phyloP scores from a whole-genome alignment of 306 rosid genomes.

The Alnus rubra region DNA sequence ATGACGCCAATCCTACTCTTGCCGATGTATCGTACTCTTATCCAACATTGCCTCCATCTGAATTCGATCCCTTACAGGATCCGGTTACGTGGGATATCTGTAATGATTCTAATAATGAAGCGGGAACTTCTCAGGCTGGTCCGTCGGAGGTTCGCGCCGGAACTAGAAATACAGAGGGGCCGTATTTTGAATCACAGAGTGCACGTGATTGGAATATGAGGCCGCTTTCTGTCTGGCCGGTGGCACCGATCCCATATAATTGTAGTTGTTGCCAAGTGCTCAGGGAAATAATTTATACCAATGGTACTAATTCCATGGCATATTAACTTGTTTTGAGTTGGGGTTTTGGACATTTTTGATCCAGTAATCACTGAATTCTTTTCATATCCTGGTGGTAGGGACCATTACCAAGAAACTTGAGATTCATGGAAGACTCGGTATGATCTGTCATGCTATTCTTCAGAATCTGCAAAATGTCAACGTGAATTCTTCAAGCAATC shows the following conservation, averaged over 20 bases:
- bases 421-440: conserved; percentile 70
- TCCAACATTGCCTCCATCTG: not conserved
- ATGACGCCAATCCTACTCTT: conserved; percentile 24
- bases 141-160: conserved; percentile 19
- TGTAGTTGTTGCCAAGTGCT: conserved; percentile 69
- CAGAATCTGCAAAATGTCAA: conserved; percentile 10
- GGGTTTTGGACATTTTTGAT: too few species aligned
- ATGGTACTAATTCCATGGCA: conserved; percentile 25
- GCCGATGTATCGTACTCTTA: conserved; percentile 6
- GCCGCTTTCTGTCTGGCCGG: conserved; percentile 41
- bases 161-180: not conserved
- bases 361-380: not conserved
- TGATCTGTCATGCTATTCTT: conserved; percentile 61
- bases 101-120: not conserved
- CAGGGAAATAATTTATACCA: conserved; percentile 57
- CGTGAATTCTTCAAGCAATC: conserved; percentile 23
- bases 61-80: not conserved
- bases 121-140: conserved; percentile 25
- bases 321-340: not conserved
- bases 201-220: not conserved
- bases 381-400: conserved; percentile 32
- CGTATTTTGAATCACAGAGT: not conserved
- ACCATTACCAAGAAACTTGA: conserved; percentile 45
- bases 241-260: conserved; percentile 27
- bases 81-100: conserved; percentile 20